Evolutionary conservation across 1,284 basidiomycete genomes (phyloP).

Genomic region (Ceratobasidium sp.): DNA sequence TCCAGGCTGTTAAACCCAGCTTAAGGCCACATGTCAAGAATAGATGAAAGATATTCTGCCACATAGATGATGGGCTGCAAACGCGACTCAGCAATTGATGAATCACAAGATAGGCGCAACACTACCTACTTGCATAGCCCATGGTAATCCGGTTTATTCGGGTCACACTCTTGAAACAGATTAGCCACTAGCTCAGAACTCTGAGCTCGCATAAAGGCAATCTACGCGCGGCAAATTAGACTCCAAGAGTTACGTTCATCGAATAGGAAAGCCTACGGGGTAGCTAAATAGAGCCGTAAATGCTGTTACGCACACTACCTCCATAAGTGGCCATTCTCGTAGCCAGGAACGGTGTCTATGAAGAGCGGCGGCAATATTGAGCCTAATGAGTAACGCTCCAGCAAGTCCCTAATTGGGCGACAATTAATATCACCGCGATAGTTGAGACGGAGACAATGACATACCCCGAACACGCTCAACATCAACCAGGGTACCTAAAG

Average conservation of each 20-base stretch:
- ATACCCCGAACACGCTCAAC: constrained; percentile 71
- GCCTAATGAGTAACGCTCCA: constrained; percentile 72
- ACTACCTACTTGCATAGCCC: constrained; percentile 76
- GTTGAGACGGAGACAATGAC: constrained; percentile 47
- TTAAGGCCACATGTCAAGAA: constrained; percentile 73
- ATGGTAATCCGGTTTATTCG: constrained; percentile 73
- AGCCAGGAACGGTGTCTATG: constrained; percentile 70
- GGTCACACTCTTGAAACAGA: constrained; percentile 79
- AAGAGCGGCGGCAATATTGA: constrained; percentile 74
- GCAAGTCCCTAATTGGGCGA: constrained; percentile 79
- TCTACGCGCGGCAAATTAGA: constrained; percentile 53
- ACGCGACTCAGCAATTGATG: constrained; percentile 4
- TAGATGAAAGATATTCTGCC: constrained; percentile 76
- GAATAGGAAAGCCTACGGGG: constrained; percentile 60
- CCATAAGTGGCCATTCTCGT: constrained; percentile 72
- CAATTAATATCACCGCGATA: too few relatives aligned
- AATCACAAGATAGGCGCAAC: constrained; percentile 1
- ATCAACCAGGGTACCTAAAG: constrained; percentile 74
- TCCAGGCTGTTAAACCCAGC: constrained; percentile 75
- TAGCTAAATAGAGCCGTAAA: constrained; percentile 78
- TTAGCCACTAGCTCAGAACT: constrained; percentile 78
- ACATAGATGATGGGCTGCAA: constrained; percentile 71
- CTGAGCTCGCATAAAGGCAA: constrained; percentile 73
- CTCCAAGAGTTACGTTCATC: neutral
- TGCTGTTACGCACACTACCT: constrained; percentile 72